phyloP scores from a whole-genome alignment of 2,329 filamentous ascomycete species.

The Stemphylium lycopersici region DNA sequence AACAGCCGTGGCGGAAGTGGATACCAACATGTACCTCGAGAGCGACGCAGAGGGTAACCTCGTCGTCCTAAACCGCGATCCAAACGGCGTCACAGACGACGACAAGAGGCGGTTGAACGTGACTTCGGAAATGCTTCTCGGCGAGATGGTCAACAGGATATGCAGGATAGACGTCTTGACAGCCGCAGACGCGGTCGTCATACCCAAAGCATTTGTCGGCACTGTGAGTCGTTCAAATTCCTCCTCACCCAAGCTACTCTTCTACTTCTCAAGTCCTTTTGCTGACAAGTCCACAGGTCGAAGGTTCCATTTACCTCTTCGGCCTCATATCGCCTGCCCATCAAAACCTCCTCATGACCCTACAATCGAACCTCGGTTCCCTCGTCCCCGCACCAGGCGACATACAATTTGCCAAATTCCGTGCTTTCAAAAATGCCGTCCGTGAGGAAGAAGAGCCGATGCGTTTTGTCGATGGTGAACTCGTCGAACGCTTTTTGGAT shows the following conservation, averaged over 20 bases:
- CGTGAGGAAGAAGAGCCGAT: constrained; percentile 76
- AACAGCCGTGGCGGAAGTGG: constrained; percentile 76
- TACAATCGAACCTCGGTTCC: constrained; percentile 74
- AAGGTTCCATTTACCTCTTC: constrained; percentile 90
- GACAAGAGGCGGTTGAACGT: constrained; percentile 74
- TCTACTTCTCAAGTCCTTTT: not conserved
- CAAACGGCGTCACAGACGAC: constrained; percentile 73
- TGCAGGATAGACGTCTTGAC: constrained; percentile 72
- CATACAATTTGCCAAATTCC: constrained; percentile 77
- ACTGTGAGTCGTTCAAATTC: constrained; percentile 67
- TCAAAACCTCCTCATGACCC: constrained; percentile 79
- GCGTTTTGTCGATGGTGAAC: constrained; percentile 89
- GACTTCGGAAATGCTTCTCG: constrained; percentile 81
- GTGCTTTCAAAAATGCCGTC: constrained; percentile 79
- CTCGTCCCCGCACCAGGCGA: constrained; percentile 72
- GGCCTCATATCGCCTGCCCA: constrained; percentile 74
- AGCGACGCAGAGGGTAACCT: constrained; percentile 89
- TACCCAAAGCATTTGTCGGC: constrained; percentile 83
- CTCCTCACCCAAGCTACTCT: not conserved
- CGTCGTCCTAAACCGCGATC: constrained; percentile 76
- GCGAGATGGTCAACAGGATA: constrained; percentile 93
- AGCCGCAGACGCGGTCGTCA: constrained; percentile 68
- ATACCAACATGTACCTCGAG: constrained; percentile 76
- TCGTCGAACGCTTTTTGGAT: constrained; percentile 85
- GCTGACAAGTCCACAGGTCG: constrained; percentile 63